Evolutionary conservation across 116 monocot genomes (phyloP).

Genomic region (Trichopus zeylanicus): DNA sequence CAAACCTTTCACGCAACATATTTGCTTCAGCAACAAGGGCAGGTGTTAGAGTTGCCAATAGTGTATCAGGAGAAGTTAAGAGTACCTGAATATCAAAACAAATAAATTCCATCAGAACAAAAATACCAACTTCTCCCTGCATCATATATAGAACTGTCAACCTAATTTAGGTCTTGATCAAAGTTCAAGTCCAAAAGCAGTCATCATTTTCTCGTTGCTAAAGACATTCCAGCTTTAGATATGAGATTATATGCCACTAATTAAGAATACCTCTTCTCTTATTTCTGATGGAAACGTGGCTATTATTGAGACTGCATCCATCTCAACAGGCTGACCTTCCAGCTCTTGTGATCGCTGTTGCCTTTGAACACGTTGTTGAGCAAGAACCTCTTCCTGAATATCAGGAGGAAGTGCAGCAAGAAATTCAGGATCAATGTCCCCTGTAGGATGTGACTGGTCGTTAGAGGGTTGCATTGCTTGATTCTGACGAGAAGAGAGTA

Average conservation of each 20-base stretch:
- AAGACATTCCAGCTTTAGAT: too few relatives aligned
- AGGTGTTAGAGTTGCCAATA: slow-evolving; percentile 85
- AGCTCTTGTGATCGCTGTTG: slow-evolving; percentile 77
- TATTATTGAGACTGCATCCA: slow-evolving; percentile 99
- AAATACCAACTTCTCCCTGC: not conserved
- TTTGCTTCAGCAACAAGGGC: slow-evolving; percentile 99
- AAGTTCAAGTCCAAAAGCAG: too few relatives aligned
- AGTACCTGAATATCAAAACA: slow-evolving; percentile 60
- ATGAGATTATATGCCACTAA: too few relatives aligned
- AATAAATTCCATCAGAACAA: not conserved
- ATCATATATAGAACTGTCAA: too few relatives aligned
- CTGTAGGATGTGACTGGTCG: slow-evolving; percentile 56
- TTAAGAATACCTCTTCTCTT: slow-evolving; percentile 98
- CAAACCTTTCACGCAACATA: slow-evolving; percentile 96
- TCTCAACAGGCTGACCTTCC: slow-evolving; percentile 99
- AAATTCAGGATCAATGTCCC: slow-evolving; percentile 99
- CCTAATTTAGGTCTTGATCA: too few relatives aligned
- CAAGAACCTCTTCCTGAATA: slow-evolving; percentile 90
- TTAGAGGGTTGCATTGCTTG: slow-evolving; percentile 65
- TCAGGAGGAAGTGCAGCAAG: slow-evolving; percentile 99
- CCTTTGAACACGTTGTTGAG: slow-evolving; percentile 86
- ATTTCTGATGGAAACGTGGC: slow-evolving; percentile 99
- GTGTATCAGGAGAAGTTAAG: slow-evolving; percentile 87
- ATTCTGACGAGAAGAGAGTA: slow-evolving; percentile 84
- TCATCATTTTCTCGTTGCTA: too few relatives aligned